These are phyloP conservation scores for Aspergillus avenaceus DNA, from an alignment of 495 filamentous ascomycete genomes.

Conservation along the genomic window DNA sequence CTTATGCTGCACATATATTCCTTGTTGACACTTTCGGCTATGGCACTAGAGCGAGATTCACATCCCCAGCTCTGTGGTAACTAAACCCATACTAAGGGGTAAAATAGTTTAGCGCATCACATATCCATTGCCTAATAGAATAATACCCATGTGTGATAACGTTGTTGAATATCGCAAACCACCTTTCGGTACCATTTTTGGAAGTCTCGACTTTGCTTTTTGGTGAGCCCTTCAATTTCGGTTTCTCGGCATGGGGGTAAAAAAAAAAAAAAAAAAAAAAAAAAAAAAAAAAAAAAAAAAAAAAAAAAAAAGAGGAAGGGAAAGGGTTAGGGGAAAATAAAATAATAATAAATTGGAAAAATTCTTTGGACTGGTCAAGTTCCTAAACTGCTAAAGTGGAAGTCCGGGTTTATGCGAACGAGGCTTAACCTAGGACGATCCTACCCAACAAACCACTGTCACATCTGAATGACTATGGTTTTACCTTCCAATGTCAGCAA, in stretches of 20 bases:
- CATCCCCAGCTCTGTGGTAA: conserved; percentile 14
- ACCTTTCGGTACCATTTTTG: background rate
- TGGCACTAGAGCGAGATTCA: background rate
- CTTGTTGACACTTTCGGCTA: too few relatives aligned
- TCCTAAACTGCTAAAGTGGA: background rate
- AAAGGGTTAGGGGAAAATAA: too few relatives aligned
- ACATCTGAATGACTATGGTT: too few relatives aligned
- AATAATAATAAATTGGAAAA: too few relatives aligned
- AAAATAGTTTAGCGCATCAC: conserved; percentile 5
- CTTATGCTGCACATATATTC: too few relatives aligned
- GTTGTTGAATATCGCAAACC: background rate
- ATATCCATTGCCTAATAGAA: background rate
- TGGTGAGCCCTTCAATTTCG: background rate
- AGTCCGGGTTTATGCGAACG: background rate
- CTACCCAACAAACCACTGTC: background rate
- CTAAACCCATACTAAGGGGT: conserved; percentile 10
- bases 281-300: too few relatives aligned
- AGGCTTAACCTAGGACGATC: background rate
- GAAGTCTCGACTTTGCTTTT: conserved; percentile 1
- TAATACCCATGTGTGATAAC: background rate
- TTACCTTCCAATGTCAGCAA: too few relatives aligned
- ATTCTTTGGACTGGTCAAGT: background rate
- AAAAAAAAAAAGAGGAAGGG: too few relatives aligned
- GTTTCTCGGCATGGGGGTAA: background rate
- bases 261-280: too few relatives aligned